Evolutionary conservation across 2,329 filamentous ascomycete species (phyloP).

Genomic region (Penicillium sclerotiorum): DNA sequence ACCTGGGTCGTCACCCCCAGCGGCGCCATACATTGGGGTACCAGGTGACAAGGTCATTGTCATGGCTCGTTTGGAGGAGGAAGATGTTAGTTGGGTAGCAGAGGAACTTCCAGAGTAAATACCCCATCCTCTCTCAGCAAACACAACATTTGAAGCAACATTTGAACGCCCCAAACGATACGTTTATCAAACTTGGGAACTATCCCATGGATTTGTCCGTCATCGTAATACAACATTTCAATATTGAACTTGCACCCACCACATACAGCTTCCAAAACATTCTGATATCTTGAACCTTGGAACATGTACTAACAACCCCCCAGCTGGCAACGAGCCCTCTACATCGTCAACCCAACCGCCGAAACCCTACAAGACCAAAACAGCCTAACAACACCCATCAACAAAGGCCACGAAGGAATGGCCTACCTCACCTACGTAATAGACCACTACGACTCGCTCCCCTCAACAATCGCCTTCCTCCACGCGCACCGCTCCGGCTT

Average conservation of each 20-base stretch:
- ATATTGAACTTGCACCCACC: no score
- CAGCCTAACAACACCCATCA: slow-evolving; percentile 36
- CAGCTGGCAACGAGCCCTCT: slow-evolving; percentile 52
- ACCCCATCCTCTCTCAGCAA: no score
- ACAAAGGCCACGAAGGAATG: slow-evolving; percentile 52
- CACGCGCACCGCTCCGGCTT: slow-evolving; percentile 57
- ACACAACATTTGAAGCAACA: not conserved
- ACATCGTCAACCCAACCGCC: slow-evolving; percentile 43
- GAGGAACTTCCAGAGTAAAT: slow-evolving; percentile 50
- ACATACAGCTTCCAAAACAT: no score
- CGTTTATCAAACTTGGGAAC: not conserved
- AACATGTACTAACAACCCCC: not conserved
- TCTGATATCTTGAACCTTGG: no score
- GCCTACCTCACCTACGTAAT: slow-evolving; percentile 53
- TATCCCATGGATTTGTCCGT: not conserved
- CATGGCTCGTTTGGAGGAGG: slow-evolving; percentile 48
- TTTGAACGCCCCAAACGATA: no score
- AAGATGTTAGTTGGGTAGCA: slow-evolving; percentile 50
- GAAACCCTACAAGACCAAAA: slow-evolving; percentile 21
- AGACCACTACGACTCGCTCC: slow-evolving; percentile 50
- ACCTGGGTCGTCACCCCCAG: slow-evolving; percentile 3
- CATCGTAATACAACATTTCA: not conserved
- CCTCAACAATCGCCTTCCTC: slow-evolving; percentile 58
- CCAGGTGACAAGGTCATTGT: slow-evolving; percentile 45
- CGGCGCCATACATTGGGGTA: not conserved